These are phyloP conservation scores for Turritis glabra DNA, from an alignment of 345 rosid genomes.

Conservation along the genomic window DNA sequence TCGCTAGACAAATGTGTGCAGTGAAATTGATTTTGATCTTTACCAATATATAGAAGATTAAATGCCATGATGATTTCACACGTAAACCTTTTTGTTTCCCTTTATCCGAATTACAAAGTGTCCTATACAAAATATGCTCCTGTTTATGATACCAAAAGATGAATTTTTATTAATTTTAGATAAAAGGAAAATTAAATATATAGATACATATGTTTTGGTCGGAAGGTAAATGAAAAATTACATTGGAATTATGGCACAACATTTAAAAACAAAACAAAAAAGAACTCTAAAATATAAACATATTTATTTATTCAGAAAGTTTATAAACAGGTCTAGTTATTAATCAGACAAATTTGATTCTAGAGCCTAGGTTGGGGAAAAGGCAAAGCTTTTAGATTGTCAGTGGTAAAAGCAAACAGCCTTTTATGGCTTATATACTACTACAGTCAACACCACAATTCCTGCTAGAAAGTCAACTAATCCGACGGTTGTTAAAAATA, in stretches of 20 bases:
- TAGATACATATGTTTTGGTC: no score
- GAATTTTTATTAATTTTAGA: no score
- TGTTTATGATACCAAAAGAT: neutral
- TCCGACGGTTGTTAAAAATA: slow-evolving; percentile 24
- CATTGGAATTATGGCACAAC: neutral
- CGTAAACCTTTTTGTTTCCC: neutral
- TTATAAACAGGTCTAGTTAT: neutral
- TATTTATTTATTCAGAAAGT: neutral
- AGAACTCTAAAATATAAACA: neutral
- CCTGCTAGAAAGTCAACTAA: slow-evolving; percentile 10
- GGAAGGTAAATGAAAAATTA: no score
- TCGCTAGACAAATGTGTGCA: neutral
- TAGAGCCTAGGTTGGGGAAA: slow-evolving; percentile 19
- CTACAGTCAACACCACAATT: slow-evolving; percentile 19
- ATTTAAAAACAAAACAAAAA: no score
- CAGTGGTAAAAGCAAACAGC: slow-evolving; percentile 27
- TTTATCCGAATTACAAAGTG: neutral
- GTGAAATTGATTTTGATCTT: neutral
- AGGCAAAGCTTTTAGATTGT: neutral
- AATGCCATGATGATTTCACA: neutral
- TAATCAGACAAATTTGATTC: slow-evolving; percentile 8
- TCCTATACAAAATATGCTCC: neutral
- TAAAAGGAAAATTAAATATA: no score
- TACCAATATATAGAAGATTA: neutral
- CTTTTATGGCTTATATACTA: slow-evolving; percentile 2